These are phyloP conservation scores for Sclerotinia spermophila DNA, from an alignment of 2,329 filamentous ascomycete genomes.

Conservation along the genomic window DNA sequence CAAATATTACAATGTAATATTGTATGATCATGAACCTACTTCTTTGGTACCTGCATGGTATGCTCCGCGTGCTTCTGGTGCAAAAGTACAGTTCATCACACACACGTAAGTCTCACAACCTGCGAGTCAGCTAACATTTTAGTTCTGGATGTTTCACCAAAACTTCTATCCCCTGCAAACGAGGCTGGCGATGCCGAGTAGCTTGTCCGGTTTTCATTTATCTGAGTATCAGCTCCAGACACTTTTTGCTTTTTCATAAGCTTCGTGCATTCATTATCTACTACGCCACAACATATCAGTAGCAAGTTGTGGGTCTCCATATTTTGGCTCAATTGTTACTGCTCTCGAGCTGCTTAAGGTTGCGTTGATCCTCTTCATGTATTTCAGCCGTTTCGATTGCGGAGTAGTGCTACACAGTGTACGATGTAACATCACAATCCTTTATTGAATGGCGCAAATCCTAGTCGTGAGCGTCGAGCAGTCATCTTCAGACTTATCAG, in stretches of 20 bases:
- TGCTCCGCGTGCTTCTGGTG: background rate
- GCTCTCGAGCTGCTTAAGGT: background rate
- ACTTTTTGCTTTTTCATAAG: conserved; percentile 2
- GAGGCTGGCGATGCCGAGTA: conserved; percentile 9
- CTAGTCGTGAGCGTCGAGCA: background rate
- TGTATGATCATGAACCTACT: background rate
- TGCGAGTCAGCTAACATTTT: background rate
- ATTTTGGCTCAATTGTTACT: background rate
- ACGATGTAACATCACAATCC: background rate
- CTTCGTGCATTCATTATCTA: background rate
- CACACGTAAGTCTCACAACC: conserved; percentile 6
- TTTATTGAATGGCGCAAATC: conserved; percentile 4
- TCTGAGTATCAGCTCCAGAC: background rate
- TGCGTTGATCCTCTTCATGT: background rate
- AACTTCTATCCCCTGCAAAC: background rate
- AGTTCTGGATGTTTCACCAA: background rate
- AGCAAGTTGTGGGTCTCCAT: background rate
- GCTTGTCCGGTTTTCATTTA: background rate
- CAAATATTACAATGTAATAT: background rate
- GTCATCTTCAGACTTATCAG: background rate
- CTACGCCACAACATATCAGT: background rate
- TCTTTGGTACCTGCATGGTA: conserved; percentile 13
- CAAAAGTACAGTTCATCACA: conserved; percentile 8
- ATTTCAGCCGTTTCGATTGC: background rate
- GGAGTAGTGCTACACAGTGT: background rate